Evolutionary conservation across 768 basidiomycete species (phyloP), one percentile per base, ranked within the genome.

Genomic region (Hemileccinum impolitum): DNA sequence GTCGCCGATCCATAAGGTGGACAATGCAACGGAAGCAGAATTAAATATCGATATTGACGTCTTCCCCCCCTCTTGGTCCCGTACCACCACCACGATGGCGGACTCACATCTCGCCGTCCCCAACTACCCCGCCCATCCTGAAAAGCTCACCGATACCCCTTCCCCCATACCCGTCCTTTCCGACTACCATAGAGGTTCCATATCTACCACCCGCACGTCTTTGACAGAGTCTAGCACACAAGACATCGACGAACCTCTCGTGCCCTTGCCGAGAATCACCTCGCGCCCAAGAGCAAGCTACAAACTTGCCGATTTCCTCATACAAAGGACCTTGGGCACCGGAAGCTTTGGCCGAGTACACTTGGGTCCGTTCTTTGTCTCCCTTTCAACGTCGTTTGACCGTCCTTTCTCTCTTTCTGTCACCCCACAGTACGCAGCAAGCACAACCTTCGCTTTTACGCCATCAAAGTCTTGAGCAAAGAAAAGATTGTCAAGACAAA

Each of bases 291-390:
- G 81, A 57, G 87, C 83, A 21, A 76, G 75, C 15, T 92, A 91
- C 67, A 78, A 80, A 25, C 76, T 93, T 18, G 57, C 74, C 37
- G 90, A 93, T 63, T 93, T 92, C 55, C 78, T 82, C 55, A 84
- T 93, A 54, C 84, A 88, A 58, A 75, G 90, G 23, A 93, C 88
- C 13, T 67, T 93, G 43, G 95, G 96, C 0, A 97, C 94, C 1
- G 96, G 96, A 1, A 96, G 93, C 62, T 98, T 99, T 67, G 96
- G 96, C 2, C 81, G 94, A n/a, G 96, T 99, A 0, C 90, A 92
- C 69, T 73, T 93, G 35, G 90, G 90, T 90, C 50, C 25, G 60
- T 48, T 9, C 37, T 43, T 48, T 51, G 18, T 45, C 38, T 47
- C n/a, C 25, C 19, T 21, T 43, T 41, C 31, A 23, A 6, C 11